phyloP scores from a whole-genome alignment of 164 flowering plant genomes.

The Pachysandra terminalis region DNA sequence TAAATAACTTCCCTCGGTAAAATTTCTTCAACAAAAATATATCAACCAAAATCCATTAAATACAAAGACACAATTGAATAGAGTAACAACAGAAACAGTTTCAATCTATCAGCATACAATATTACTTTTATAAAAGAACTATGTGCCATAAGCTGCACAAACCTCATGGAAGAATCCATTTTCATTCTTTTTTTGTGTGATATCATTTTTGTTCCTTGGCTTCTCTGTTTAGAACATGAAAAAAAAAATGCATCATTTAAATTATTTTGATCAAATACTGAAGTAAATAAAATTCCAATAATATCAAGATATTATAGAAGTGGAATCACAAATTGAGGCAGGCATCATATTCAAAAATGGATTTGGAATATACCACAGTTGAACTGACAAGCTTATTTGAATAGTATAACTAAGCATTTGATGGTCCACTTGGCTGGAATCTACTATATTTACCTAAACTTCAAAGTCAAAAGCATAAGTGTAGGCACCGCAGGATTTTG shows the following conservation, averaged over 20 bases:
- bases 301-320: too few relatives aligned
- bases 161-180: constrained; percentile 73
- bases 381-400: too few relatives aligned
- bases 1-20: background rate
- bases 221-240: constrained; percentile 46
- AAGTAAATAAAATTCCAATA: background rate
- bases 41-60: too few relatives aligned
- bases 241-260: constrained; percentile 1
- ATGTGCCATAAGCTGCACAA: constrained; percentile 7
- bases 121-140: background rate
- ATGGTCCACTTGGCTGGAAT: too few relatives aligned
- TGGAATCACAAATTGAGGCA: too few relatives aligned
- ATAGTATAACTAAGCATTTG: too few relatives aligned
- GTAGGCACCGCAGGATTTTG: too few relatives aligned
- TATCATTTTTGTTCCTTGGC: constrained; percentile 32
- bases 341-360: too few relatives aligned
- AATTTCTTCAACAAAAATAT: background rate
- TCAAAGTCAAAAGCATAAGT: too few relatives aligned
- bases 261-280: background rate
- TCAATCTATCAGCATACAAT: background rate
- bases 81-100: background rate
- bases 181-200: constrained; percentile 32
- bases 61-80: too few relatives aligned
- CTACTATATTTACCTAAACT: too few relatives aligned
- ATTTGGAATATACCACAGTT: too few relatives aligned